A percentile compares a stretch with the other conserved stretches of the same genome.
Conservation (phyloP, 495 filamentous ascomycete species). For the Aspergillus avenaceus region DNA sequence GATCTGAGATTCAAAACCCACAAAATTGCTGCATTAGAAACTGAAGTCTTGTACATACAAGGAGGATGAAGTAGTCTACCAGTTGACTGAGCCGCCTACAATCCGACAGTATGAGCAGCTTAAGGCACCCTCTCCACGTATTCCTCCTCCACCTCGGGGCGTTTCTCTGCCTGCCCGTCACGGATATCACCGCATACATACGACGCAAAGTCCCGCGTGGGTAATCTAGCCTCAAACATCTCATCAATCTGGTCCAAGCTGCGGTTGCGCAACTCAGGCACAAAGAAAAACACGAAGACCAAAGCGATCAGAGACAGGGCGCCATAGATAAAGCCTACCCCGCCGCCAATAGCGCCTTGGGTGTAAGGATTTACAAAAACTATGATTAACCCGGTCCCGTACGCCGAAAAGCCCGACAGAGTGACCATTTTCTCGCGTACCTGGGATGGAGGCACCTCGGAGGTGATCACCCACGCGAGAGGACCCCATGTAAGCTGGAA, state of each 20-base stretch:
- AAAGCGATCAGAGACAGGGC: constrained; percentile 43
- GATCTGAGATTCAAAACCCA: too few relatives aligned
- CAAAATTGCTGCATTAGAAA: too few relatives aligned
- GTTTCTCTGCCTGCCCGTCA: background rate
- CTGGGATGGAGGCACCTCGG: background rate
- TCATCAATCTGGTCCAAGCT: background rate
- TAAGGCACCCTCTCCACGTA: background rate
- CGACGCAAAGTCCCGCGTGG: background rate
- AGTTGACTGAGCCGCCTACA: too few relatives aligned
- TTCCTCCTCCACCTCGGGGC: too few relatives aligned
- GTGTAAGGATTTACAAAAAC: constrained; percentile 18
- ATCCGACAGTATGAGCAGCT: too few relatives aligned
- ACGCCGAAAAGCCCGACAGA: background rate
- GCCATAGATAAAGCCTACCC: constrained; percentile 34
- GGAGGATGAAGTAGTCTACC: too few relatives aligned
- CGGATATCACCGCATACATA: background rate
- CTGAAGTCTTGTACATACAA: too few relatives aligned
- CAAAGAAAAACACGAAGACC: constrained; percentile 38
- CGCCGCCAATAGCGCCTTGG: constrained; percentile 10
- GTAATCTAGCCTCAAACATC: background rate
- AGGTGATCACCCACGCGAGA: background rate
- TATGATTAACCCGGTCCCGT: background rate
- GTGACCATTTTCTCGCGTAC: background rate
- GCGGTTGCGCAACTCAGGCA: constrained; percentile 47
- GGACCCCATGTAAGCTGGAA: background rate